Evolutionary conservation across 306 rosid species (phyloP).

Genomic region (Ormosia semicastrata): DNA sequence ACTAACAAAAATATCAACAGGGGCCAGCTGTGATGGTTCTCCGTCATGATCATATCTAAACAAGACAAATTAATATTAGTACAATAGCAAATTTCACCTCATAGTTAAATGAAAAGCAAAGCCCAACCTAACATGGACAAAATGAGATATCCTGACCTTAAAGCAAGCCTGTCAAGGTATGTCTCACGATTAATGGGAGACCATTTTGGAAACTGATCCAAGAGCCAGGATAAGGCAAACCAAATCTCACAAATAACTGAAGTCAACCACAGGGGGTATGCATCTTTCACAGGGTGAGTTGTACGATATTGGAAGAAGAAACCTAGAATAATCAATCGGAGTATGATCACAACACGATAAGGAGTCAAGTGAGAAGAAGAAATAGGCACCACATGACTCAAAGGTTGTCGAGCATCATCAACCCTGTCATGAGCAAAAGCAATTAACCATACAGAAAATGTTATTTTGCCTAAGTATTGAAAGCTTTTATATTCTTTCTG

Average conservation of each 20-base stretch:
- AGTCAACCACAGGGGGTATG: conserved; percentile 85
- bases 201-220: conserved; percentile 99
- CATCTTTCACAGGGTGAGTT: conserved; percentile 95
- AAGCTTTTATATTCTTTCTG: background rate
- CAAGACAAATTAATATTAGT: conserved; percentile 25
- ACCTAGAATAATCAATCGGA: conserved; percentile 91
- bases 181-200: conserved; percentile 93
- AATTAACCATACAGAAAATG: background rate
- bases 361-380: conserved; percentile 88
- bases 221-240: conserved; percentile 96
- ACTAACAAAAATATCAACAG: conserved; percentile 92
- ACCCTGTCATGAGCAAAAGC: conserved; percentile 56
- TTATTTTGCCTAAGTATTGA: background rate
- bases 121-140: background rate
- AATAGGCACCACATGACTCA: conserved; percentile 92
- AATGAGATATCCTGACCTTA: conserved; percentile 56
- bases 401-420: conserved; percentile 92
- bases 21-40: conserved; percentile 93
- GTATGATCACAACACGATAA: conserved; percentile 83
- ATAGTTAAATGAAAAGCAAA: background rate
- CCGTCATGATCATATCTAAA: conserved; percentile 93
- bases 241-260: conserved; percentile 99
- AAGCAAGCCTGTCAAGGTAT: conserved; percentile 79
- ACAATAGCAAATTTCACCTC: conserved; percentile 4
- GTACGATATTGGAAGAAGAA: conserved; percentile 95